Evolutionary conservation across 1,284 basidiomycete genomes (phyloP), one percentile per base, ranked within the genome.

Genomic region (Hemileccinum hortonii): DNA sequence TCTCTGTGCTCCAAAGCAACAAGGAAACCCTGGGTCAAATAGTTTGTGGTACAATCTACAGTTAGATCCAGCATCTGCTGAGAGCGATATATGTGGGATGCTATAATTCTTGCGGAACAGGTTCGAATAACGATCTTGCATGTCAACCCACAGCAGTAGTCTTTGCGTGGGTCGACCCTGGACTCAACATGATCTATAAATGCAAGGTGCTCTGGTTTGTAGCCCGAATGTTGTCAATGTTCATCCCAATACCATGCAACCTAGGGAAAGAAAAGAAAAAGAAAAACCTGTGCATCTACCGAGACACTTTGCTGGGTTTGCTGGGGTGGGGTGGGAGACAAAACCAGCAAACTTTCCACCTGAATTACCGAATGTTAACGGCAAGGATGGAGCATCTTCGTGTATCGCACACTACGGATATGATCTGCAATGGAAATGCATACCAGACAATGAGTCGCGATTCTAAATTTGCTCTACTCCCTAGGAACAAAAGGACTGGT

Each of bases 401-500:
- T 29, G 7, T 46, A 18, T 10, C 15, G 29, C 36, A 50, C 40
- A 29, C 29, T 29, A 12, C 15, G n/a, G n/a, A 19, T 38, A 7
- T 6, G 41, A 19, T 40, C 36, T 36, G 40, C 19, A 44, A 46
- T 43, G 18, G 36, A 38, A 22, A 47, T 54, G 42, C 44, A 57
- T 39, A 55, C 12, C 32, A 44, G 16, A 45, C n/a, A 32, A 54
- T 47, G 53, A 50, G 37, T 19, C 15, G 21, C 30, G 22, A 50
- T 36, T 52, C 45, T 38, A 49, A 47, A 62, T 46, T 54, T 50
- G 39, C 11, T 65, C 68, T 83, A 90, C 71, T 89, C 86, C 65
- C 78, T 78, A 57, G 90, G 85, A 54, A 84, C 75, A 70, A 91
- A 91, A 22, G 90, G 90, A 66, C 84, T 90, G 48, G 79, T 82